A percentile compares a stretch with the other conserved stretches of the same genome.
phyloP scores from a whole-genome alignment of 352 stramenopile species.

The Pythium aquatile region DNA sequence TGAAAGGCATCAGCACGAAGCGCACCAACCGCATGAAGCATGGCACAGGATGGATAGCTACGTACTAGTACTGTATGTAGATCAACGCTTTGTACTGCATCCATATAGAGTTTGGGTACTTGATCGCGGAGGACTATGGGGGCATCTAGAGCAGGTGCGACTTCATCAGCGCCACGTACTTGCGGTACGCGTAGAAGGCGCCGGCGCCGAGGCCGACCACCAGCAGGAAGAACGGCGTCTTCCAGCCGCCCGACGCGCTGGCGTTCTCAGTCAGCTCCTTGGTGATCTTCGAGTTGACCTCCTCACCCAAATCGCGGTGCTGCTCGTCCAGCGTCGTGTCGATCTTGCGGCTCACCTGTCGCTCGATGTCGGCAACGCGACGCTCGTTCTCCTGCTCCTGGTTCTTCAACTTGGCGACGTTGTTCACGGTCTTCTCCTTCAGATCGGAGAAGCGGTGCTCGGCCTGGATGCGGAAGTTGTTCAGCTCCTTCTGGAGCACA shows the following conservation, averaged over 20 bases:
- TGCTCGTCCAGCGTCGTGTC: conserved; percentile 61
- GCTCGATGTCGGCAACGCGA: conserved; percentile 67
- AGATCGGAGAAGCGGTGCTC: conserved; percentile 83
- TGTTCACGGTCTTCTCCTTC: conserved; percentile 87
- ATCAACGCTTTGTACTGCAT: conserved; percentile 3
- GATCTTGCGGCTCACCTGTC: conserved; percentile 59
- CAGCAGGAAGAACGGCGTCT: conserved; percentile 75
- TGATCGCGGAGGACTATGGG: conserved; percentile 1
- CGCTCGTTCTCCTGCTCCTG: conserved; percentile 78
- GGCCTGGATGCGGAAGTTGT: conserved; percentile 77
- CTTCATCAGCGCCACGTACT: conserved; percentile 87
- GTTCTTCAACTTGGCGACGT: conserved; percentile 67
- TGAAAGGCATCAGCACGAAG: background rate
- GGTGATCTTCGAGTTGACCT: conserved; percentile 76
- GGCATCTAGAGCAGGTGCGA: conserved; percentile 75
- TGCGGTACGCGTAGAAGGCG: conserved; percentile 66
- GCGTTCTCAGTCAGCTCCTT: conserved; percentile 76
- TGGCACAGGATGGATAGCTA: no score
- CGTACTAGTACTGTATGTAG: background rate
- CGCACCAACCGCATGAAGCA: background rate
- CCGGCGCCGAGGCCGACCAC: conserved; percentile 52
- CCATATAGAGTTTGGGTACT: background rate
- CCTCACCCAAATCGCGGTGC: conserved; percentile 49
- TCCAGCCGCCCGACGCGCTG: conserved; percentile 61
- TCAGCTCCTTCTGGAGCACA: conserved; percentile 75